Evolutionary conservation across 2,329 filamentous ascomycete species (phyloP).

Genomic region (Aspergillus fumigatus): DNA sequence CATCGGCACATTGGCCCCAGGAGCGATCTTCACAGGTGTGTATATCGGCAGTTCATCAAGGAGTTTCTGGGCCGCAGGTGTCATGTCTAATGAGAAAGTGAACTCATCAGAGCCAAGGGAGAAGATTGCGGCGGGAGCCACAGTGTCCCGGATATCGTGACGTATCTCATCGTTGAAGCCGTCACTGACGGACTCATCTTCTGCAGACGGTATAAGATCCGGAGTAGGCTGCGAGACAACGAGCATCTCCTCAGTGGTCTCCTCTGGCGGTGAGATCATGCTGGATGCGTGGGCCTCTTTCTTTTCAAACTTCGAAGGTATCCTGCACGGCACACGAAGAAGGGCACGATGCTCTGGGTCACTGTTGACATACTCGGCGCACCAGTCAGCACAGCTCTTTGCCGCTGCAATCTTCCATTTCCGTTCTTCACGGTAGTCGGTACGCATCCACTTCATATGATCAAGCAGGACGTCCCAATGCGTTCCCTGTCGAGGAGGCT

Average conservation of each 20-base stretch:
- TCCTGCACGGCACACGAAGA: constrained; percentile 60
- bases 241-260: constrained; percentile 28
- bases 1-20: constrained; percentile 53
- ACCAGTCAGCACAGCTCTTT: constrained; percentile 73
- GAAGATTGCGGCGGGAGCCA: constrained; percentile 73
- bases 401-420: constrained; percentile 89
- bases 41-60: constrained; percentile 79
- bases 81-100: constrained; percentile 70
- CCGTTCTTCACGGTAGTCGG: constrained; percentile 87
- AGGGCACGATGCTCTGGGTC: constrained; percentile 57
- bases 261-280: constrained; percentile 29
- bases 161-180: constrained; percentile 43
- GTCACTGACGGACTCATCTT: constrained; percentile 54
- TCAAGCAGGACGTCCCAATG: constrained; percentile 84
- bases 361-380: constrained; percentile 73
- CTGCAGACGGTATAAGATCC: constrained; percentile 61
- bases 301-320: constrained; percentile 21
- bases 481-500: constrained; percentile 69
- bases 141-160: constrained; percentile 38
- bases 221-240: constrained; percentile 54
- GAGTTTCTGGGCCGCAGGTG: constrained; percentile 69
- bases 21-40: constrained; percentile 54
- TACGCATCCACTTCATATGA: constrained; percentile 98
- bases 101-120: constrained; percentile 77
- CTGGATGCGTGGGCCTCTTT: constrained; percentile 24